These are phyloP conservation scores for Isatis tinctoria DNA, from an alignment of 345 rosid species.

Conservation along the genomic window DNA sequence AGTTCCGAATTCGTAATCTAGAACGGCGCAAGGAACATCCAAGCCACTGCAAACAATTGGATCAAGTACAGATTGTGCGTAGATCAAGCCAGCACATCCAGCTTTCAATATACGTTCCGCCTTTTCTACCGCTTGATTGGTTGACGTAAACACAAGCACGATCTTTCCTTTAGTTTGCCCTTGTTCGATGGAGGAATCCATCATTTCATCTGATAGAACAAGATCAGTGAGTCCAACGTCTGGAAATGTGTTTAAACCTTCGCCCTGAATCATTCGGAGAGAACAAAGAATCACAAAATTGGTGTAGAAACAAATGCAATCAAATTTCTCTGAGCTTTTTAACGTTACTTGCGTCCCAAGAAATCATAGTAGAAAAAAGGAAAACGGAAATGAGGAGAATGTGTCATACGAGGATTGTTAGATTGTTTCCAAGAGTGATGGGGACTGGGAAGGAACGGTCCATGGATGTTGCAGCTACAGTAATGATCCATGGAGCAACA, in stretches of 20 bases:
- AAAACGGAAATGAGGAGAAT: background rate
- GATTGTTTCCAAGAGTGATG: slow-evolving; percentile 36
- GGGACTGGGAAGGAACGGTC: slow-evolving; percentile 44
- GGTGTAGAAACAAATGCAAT: background rate
- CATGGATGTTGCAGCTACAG: slow-evolving; percentile 43
- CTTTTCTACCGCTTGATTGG: slow-evolving; percentile 23
- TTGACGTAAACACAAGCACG: slow-evolving; percentile 37
- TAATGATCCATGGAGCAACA: slow-evolving; percentile 52
- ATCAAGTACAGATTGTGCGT: slow-evolving; percentile 34
- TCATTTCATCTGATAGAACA: slow-evolving; percentile 13
- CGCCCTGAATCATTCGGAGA: slow-evolving; percentile 16
- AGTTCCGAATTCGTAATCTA: slow-evolving; percentile 38
- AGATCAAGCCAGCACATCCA: slow-evolving; percentile 42
- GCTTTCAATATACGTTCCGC: slow-evolving; percentile 23
- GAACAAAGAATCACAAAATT: background rate
- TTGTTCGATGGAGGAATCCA: background rate
- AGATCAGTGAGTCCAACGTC: slow-evolving; percentile 29
- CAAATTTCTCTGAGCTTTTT: too few relatives aligned
- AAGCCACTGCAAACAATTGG: slow-evolving; percentile 32
- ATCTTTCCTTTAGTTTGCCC: slow-evolving; percentile 33
- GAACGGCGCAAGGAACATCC: slow-evolving; percentile 33
- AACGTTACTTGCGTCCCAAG: background rate
- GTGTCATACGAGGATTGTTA: slow-evolving; percentile 28
- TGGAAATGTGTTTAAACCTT: slow-evolving; percentile 24
- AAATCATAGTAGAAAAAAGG: background rate